phyloP scores from a whole-genome alignment of 345 rosid genomes.

The Euphorbia tirucalli region DNA sequence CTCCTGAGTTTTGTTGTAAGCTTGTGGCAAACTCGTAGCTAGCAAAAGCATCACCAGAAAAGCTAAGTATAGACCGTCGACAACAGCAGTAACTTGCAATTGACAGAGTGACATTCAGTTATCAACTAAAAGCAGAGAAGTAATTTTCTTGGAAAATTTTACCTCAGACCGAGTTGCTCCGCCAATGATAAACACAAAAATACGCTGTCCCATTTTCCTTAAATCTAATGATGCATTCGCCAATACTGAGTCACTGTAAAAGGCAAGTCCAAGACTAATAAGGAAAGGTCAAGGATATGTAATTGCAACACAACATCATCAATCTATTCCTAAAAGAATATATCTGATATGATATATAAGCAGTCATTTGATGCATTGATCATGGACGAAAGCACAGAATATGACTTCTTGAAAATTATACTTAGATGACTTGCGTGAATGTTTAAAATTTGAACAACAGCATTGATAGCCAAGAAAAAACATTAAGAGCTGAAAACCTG shows the following conservation, averaged over 20 bases:
- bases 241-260: constrained; percentile 62
- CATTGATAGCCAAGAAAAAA: too few relatives aligned
- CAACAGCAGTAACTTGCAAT: background rate
- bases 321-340: too few relatives aligned
- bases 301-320: background rate
- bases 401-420: too few relatives aligned
- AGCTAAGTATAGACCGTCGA: constrained; percentile 5
- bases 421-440: too few relatives aligned
- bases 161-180: constrained; percentile 99
- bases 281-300: constrained; percentile 17
- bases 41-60: constrained; percentile 14
- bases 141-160: constrained; percentile 1
- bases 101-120: constrained; percentile 5
- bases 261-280: constrained; percentile 15
- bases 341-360: background rate
- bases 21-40: constrained; percentile 92
- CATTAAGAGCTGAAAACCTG: constrained; percentile 14
- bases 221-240: constrained; percentile 50
- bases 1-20: constrained; percentile 75
- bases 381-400: background rate
- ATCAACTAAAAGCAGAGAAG: constrained; percentile 8
- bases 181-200: constrained; percentile 82
- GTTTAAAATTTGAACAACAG: too few relatives aligned
- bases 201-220: constrained; percentile 79
- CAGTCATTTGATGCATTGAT: too few relatives aligned